Evolutionary conservation across 2,329 filamentous ascomycete genomes (phyloP), one percentile per base, ranked within the genome.

Genomic region (Fusarium nematophilum): DNA sequence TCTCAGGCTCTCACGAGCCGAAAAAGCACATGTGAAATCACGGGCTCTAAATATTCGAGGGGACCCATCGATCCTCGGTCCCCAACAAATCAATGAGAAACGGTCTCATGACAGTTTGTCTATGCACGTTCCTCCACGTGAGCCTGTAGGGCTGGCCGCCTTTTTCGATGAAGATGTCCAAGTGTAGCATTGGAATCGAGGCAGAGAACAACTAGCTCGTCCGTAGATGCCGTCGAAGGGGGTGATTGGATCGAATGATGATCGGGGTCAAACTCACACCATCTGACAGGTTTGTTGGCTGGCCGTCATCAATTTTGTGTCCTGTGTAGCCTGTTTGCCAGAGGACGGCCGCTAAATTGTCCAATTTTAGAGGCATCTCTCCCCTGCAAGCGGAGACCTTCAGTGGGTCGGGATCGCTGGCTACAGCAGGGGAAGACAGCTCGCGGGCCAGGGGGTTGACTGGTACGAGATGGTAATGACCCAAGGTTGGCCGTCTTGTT

Each of bases 371-470:
- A 63, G 37, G 51, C 36, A 18, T 44, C 14, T 21, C 38, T 45
- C 52, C 57, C 61, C 52, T 64, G 60, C 34, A 43, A 54, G 54
- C 59, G 59, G 59, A 59, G 33, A 39, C 59, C 26, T 62, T 25
- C 52, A 51, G 61, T 64, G 61, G 61, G 57, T 52, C 61, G 37
- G 21, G 61, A 64, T 64, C 61, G 61, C 51, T 64, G 51, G 36
- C 31, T 13, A 43, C 40, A 33, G 56, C 60, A 61, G 51, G 59
- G n/a, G 60, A 56, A 18, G 6, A 40, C 9, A 15, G 29, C 40
- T 59, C 27, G 45, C 57, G 30, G 52, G 50, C 43, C 52, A 64
- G 61, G 61, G 60, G 61, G 39, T 59, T 38, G 47, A 54, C 53
- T 50, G 55, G 60, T 64, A 57, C 46, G 45, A 64, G 42, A 48